Conservation (phyloP, 208 protist species). For the Acanthamoeba castellanii region DNA sequence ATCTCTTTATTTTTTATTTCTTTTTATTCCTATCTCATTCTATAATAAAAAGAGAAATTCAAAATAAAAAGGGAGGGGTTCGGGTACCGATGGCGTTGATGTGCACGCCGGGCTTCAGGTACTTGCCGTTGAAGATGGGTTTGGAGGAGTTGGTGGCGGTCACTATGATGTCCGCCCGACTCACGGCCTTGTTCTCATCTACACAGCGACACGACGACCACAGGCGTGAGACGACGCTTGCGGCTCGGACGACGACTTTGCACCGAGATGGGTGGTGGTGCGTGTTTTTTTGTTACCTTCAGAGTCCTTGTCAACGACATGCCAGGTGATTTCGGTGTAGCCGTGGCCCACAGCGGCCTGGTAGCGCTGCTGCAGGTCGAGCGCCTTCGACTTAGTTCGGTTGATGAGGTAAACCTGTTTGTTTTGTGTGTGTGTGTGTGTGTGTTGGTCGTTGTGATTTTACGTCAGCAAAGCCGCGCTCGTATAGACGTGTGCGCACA, state of each 20-base stretch:
- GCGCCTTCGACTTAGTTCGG: constrained; percentile 30
- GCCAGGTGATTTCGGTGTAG: constrained; percentile 61
- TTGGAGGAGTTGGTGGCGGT: constrained; percentile 71
- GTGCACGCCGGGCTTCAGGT: constrained; percentile 72
- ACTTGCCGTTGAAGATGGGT: constrained; percentile 76
- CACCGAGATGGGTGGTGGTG: not conserved
- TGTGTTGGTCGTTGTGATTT: too few relatives aligned
- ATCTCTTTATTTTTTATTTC: too few relatives aligned
- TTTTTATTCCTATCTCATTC: too few relatives aligned
- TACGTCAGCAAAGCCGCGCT: too few relatives aligned
- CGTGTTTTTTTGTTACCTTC: not conserved
- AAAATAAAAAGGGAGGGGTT: not conserved
- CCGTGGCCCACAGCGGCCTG: not conserved
- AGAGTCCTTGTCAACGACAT: constrained; percentile 21
- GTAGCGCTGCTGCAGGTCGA: constrained; percentile 11
- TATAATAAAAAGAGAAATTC: not conserved
- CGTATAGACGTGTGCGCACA: not conserved
- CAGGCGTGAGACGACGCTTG: not conserved
- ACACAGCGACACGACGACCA: not conserved
- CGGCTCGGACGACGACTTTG: not conserved
- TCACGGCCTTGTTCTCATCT: constrained; percentile 35
- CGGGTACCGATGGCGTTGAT: constrained; percentile 74
- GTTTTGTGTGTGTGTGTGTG: too few relatives aligned
- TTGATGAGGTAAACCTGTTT: constrained; percentile 65
- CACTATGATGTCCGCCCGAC: constrained; percentile 80